These are phyloP conservation scores for Cylindrotheca closterium DNA, from an alignment of 108 stramenopile genomes.

Conservation along the genomic window DNA sequence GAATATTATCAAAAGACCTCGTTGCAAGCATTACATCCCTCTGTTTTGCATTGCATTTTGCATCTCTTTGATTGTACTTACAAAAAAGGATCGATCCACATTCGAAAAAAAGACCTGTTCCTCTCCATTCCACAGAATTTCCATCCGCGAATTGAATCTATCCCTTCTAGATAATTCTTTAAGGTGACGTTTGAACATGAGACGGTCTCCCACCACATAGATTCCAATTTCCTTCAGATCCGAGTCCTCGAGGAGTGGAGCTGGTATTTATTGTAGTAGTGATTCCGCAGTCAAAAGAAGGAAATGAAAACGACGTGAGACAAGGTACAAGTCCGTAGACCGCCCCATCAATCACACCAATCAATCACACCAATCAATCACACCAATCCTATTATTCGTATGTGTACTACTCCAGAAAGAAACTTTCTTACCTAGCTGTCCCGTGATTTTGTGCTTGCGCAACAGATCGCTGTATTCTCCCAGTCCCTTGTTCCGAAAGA, in stretches of 20 bases:
- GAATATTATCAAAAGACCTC: slow-evolving; percentile 11
- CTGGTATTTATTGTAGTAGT: no score
- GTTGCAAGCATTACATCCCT: no score
- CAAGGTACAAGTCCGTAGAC: no score
- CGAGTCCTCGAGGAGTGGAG: slow-evolving; percentile 34
- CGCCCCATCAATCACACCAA: no score
- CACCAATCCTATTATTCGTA: no score
- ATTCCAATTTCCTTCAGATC: slow-evolving; percentile 57
- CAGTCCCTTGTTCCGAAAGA: slow-evolving; percentile 31
- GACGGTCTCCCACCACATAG: slow-evolving; percentile 44
- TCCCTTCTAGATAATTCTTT: slow-evolving; percentile 20
- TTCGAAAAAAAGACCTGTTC: slow-evolving; percentile 43
- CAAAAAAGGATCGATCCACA: slow-evolving; percentile 5
- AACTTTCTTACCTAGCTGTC: slow-evolving; percentile 16
- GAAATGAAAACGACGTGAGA: no score
- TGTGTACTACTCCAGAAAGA: no score
- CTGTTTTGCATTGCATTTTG: background rate
- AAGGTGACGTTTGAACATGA: slow-evolving; percentile 30
- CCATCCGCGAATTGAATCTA: slow-evolving; percentile 32
- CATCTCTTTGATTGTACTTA: background rate
- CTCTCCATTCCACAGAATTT: slow-evolving; percentile 42
- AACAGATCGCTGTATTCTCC: slow-evolving; percentile 32
- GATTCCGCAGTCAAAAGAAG: no score
- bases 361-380: no score
- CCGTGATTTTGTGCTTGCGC: slow-evolving; percentile 46